Evolutionary conservation across 164 flowering plant genomes (phyloP).

Genomic region (Vitis rotundifolia): DNA sequence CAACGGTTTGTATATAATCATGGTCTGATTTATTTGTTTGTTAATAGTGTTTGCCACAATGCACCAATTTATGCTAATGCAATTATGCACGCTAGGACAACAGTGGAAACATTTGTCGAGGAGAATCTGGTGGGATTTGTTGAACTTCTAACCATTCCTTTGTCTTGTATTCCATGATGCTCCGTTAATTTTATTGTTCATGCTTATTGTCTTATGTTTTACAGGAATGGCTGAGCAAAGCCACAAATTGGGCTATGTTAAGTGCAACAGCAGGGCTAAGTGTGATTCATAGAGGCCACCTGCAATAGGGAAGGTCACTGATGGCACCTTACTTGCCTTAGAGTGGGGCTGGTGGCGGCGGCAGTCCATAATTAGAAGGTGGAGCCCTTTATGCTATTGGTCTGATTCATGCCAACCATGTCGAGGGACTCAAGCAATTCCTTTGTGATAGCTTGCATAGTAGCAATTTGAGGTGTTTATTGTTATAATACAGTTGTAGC

Average conservation of each 20-base stretch:
- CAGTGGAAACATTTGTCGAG: constrained; percentile 90
- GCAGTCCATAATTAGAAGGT: constrained; percentile 94
- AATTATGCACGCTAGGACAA: constrained; percentile 95
- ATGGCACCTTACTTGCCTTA: constrained; percentile 94
- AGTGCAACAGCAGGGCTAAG: constrained; percentile 94
- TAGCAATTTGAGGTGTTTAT: constrained; percentile 72
- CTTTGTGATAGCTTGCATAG: constrained; percentile 82
- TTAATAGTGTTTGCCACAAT: constrained; percentile 90
- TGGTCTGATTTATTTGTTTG: too few relatives aligned
- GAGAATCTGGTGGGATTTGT: constrained; percentile 67
- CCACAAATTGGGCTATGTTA: constrained; percentile 93
- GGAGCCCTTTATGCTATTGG: constrained; percentile 93
- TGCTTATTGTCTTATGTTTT: not conserved
- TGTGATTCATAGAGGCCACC: constrained; percentile 86
- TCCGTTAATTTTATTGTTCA: not conserved
- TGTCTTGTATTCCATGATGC: not conserved
- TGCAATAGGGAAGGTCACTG: constrained; percentile 82
- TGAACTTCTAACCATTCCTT: not conserved
- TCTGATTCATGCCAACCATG: constrained; percentile 93
- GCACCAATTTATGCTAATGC: constrained; percentile 95
- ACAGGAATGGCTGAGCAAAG: constrained; percentile 92
- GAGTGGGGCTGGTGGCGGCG: constrained; percentile 81
- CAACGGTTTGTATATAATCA: too few relatives aligned
- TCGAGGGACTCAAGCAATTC: constrained; percentile 91
- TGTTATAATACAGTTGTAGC: not conserved